Conservation (phyloP, 1,284 basidiomycete species). For the Stygiomarasmius scandens region DNA sequence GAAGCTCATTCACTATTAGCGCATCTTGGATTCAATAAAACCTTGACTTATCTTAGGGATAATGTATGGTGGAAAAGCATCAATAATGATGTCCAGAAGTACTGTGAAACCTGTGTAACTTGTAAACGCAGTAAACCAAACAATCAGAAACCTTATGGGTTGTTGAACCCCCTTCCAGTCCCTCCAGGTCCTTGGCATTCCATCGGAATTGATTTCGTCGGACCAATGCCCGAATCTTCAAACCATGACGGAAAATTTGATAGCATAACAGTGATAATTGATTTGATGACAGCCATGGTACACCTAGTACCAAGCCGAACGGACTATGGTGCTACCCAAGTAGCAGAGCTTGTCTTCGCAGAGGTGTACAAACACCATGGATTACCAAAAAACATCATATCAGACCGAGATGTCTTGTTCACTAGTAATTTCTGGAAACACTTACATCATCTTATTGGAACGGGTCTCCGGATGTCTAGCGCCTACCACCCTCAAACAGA, state of each 20-base stretch:
- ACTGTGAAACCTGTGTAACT: slow-evolving; percentile 23
- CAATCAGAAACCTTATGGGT: slow-evolving; percentile 24
- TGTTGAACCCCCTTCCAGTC: slow-evolving; percentile 12
- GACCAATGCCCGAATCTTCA: slow-evolving; percentile 33
- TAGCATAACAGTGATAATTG: slow-evolving; percentile 37
- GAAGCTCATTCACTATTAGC: slow-evolving; percentile 27
- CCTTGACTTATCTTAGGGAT: slow-evolving; percentile 21
- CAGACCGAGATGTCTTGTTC: slow-evolving; percentile 44
- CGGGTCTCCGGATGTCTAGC: slow-evolving; percentile 35
- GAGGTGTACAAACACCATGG: slow-evolving; percentile 40
- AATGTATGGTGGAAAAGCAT: slow-evolving; percentile 31
- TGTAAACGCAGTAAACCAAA: slow-evolving; percentile 26
- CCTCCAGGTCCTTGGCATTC: slow-evolving; percentile 33
- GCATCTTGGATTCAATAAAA: slow-evolving; percentile 29
- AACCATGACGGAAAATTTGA: slow-evolving; percentile 33
- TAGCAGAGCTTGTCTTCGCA: slow-evolving; percentile 37
- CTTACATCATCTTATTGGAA: slow-evolving; percentile 29
- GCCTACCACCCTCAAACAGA: slow-evolving; percentile 43
- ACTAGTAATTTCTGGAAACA: slow-evolving; percentile 41
- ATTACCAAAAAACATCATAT: slow-evolving; percentile 38
- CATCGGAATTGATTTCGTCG: slow-evolving; percentile 44
- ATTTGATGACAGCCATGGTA: slow-evolving; percentile 35
- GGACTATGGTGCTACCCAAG: slow-evolving; percentile 32
- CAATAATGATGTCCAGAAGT: slow-evolving; percentile 21
- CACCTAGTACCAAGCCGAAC: slow-evolving; percentile 30